Conservation (phyloP, 108 stramenopile genomes). For the Conticribra guillardii region DNA sequence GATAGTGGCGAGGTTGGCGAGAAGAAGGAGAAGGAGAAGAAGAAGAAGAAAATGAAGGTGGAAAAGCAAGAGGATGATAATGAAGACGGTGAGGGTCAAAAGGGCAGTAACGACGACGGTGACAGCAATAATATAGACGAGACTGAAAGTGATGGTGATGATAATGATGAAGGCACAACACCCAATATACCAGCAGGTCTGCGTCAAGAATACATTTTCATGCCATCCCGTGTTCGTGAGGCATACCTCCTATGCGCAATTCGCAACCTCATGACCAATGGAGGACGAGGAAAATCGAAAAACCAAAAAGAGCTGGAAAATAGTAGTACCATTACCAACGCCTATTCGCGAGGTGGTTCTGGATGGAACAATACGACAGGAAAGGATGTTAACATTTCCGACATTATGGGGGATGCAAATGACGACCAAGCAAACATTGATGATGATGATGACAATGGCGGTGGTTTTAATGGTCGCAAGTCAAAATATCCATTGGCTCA, state of each 20-base stretch:
- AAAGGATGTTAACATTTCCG: constrained; percentile 24
- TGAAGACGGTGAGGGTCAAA: constrained; percentile 14
- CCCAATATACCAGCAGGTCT: constrained; percentile 88
- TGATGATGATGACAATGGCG: too few species aligned
- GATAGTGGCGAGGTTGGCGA: constrained; percentile 27
- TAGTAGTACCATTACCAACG: too few species aligned
- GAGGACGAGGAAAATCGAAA: constrained; percentile 61
- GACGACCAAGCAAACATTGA: constrained; percentile 54
- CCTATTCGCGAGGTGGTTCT: constrained; percentile 3
- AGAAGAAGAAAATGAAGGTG: constrained; percentile 8
- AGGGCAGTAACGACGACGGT: constrained; percentile 24
- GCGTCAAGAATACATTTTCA: constrained; percentile 95
- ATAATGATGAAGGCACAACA: constrained; percentile 33
- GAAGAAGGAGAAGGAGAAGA: constrained; percentile 16
- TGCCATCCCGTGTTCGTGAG: constrained; percentile 89
- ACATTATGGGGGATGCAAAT: constrained; percentile 22
- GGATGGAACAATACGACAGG: constrained; percentile 38
- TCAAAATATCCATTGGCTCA: constrained; percentile 60
- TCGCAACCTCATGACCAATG: constrained; percentile 77
- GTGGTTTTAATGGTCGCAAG: too few species aligned
- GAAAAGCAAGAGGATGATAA: constrained; percentile 9
- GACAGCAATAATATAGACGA: constrained; percentile 16
- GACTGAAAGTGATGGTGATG: constrained; percentile 36
- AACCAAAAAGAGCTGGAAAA: constrained; percentile 1
- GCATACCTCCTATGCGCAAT: constrained; percentile 81